Evolutionary conservation across 208 protist genomes (phyloP).

Genomic region (Leishmania arabica): DNA sequence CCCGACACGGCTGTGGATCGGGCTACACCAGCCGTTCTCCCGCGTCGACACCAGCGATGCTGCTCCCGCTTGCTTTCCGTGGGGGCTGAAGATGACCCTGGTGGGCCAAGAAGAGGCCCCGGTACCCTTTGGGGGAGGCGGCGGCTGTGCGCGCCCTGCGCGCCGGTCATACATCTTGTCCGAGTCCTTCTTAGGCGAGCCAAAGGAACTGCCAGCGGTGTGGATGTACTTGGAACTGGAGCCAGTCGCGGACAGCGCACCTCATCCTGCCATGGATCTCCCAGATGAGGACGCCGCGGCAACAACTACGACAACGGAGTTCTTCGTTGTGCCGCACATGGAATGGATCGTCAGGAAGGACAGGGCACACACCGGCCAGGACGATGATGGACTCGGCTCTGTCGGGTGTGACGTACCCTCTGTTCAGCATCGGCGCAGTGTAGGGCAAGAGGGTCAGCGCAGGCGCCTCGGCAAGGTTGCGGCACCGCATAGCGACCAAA

Average conservation of each 20-base stretch:
- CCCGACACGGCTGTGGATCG: slow-evolving; percentile 62
- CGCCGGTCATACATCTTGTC: slow-evolving; percentile 45
- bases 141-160: slow-evolving; percentile 6
- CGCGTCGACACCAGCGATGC: not conserved
- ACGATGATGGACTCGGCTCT: not conserved
- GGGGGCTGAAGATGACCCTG: slow-evolving; percentile 49
- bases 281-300: not conserved
- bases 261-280: not conserved
- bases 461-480: not conserved
- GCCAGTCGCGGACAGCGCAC: not conserved
- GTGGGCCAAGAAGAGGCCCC: slow-evolving; percentile 35
- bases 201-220: slow-evolving; percentile 45
- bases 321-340: slow-evolving; percentile 59
- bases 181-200: slow-evolving; percentile 59
- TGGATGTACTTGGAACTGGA: slow-evolving; percentile 82
- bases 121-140: not conserved
- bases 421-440: not conserved
- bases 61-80: slow-evolving; percentile 4
- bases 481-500: not conserved
- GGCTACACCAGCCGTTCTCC: slow-evolving; percentile 51
- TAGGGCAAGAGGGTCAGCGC: not conserved
- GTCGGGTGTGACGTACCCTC: not conserved
- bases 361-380: not conserved
- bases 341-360: slow-evolving; percentile 18
- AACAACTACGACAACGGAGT: slow-evolving; percentile 15